Percentiles rank a stretch among this genome's conserved stretches.
Evolutionary conservation across 1,284 basidiomycete species (phyloP).

Genomic region (Boletellus sp.): DNA sequence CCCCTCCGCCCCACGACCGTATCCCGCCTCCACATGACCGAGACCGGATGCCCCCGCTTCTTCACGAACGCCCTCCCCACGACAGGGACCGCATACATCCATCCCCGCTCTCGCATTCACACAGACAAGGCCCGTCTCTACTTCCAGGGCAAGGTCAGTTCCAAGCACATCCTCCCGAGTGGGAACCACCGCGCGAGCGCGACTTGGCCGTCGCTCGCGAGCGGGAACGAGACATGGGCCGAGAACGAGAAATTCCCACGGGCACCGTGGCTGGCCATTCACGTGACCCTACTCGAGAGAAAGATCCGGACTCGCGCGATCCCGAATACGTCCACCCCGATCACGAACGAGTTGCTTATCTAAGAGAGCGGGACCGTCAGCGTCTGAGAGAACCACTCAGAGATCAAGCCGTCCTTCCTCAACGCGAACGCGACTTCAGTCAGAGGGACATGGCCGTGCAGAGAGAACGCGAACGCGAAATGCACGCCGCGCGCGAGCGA

Average conservation of each 20-base stretch:
- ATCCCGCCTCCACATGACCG: slow-evolving; percentile 23
- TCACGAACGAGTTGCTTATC: slow-evolving; percentile 24
- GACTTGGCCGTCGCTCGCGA: slow-evolving; percentile 19
- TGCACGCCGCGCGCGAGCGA: slow-evolving; percentile 17
- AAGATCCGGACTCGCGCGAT: slow-evolving; percentile 25
- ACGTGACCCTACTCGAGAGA: slow-evolving; percentile 27
- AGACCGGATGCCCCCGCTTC: slow-evolving; percentile 24
- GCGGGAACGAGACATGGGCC: slow-evolving; percentile 22
- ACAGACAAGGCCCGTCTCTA: slow-evolving; percentile 15
- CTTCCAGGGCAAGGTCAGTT: slow-evolving; percentile 34
- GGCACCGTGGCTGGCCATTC: slow-evolving; percentile 16
- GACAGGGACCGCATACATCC: slow-evolving; percentile 31
- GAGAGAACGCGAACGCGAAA: slow-evolving; percentile 25
- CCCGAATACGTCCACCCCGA: slow-evolving; percentile 22
- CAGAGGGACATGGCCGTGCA: slow-evolving; percentile 24
- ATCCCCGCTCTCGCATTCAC: slow-evolving; percentile 20
- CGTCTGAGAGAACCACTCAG: slow-evolving; percentile 19
- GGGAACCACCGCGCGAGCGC: slow-evolving; percentile 24
- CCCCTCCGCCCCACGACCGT: slow-evolving; percentile 22
- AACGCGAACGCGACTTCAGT: slow-evolving; percentile 26
- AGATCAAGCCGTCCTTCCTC: slow-evolving; percentile 20
- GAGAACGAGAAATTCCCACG: slow-evolving; percentile 23
- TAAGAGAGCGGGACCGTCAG: slow-evolving; percentile 28
- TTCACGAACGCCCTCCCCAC: slow-evolving; percentile 27
- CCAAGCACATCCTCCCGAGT: slow-evolving; percentile 31